phyloP scores from a whole-genome alignment of 192 early-diverging fungal genomes.

The Irineochytrium annulatum region DNA sequence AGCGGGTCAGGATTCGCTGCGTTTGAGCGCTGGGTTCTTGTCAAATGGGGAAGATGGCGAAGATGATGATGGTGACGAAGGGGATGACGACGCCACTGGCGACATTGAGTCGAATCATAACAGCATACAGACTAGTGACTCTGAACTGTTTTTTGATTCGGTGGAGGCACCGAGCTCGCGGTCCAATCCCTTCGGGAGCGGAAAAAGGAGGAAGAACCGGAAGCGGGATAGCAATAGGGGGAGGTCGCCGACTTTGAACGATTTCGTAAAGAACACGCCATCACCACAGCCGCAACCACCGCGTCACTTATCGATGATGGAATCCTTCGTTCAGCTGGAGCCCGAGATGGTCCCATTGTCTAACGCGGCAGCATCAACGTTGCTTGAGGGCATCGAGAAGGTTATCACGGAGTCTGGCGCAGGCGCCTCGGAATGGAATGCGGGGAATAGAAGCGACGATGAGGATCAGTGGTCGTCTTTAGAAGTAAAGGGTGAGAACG shows the following conservation, averaged over 20 bases:
- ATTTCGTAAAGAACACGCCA: not conserved
- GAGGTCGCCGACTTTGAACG: not conserved
- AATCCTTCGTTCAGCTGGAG: not conserved
- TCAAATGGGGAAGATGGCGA: no score
- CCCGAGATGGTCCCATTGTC: not conserved
- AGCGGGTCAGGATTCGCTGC: no score
- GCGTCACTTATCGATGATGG: not conserved
- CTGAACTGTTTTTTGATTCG: constrained; percentile 40
- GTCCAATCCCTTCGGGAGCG: no score
- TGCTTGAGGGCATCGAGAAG: not conserved
- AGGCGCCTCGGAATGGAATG: not conserved
- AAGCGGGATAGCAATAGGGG: no score
- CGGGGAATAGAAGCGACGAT: not conserved
- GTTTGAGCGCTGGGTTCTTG: no score
- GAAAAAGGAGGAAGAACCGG: no score
- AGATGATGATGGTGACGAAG: no score
- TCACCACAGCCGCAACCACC: not conserved
- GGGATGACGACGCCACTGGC: no score
- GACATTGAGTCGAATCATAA: no score
- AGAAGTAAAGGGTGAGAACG: not conserved
- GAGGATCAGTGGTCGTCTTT: not conserved
- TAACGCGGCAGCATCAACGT: not conserved
- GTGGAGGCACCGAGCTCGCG: no score
- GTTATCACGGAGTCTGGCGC: not conserved
- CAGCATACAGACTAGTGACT: constrained; percentile 29